Evolutionary conservation across 2,329 filamentous ascomycete species (phyloP).

Genomic region (Lachnellula suecica): DNA sequence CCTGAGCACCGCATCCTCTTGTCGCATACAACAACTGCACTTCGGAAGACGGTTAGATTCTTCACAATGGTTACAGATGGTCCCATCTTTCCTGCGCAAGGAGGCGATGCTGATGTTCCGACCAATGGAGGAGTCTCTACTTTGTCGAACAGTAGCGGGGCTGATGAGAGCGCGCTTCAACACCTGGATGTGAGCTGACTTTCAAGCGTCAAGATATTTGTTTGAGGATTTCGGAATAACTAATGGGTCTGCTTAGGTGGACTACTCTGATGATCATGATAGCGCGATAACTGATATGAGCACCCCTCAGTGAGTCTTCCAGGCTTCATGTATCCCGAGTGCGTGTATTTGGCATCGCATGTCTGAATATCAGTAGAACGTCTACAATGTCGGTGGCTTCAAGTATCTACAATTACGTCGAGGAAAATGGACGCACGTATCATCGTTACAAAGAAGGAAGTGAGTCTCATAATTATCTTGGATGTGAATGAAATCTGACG

Average conservation of each 20-base stretch:
- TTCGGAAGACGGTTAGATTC: too few species aligned
- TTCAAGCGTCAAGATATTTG: too few species aligned
- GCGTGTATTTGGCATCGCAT: neutral
- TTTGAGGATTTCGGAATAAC: neutral
- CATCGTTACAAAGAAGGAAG: constrained; percentile 18
- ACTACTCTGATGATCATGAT: neutral
- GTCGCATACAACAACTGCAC: too few species aligned
- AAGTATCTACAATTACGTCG: neutral
- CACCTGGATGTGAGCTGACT: neutral
- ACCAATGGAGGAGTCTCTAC: neutral
- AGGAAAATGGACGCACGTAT: constrained; percentile 16
- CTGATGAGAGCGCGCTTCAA: constrained; percentile 1
- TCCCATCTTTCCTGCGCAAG: too few species aligned
- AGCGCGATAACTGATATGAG: neutral
- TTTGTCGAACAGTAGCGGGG: neutral
- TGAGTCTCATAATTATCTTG: constrained; percentile 3
- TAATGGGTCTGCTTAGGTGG: neutral
- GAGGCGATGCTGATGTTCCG: too few species aligned
- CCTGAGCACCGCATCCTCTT: too few species aligned
- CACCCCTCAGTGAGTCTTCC: neutral
- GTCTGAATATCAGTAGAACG: neutral
- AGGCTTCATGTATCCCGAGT: neutral
- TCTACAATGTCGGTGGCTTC: constrained; percentile 1
- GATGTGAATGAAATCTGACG: constrained; percentile 1
- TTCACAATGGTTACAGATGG: too few species aligned